Base-by-base conservation (phyloP, 495 filamentous ascomycete genomes). In the Penicillium samsonianum region DNA sequence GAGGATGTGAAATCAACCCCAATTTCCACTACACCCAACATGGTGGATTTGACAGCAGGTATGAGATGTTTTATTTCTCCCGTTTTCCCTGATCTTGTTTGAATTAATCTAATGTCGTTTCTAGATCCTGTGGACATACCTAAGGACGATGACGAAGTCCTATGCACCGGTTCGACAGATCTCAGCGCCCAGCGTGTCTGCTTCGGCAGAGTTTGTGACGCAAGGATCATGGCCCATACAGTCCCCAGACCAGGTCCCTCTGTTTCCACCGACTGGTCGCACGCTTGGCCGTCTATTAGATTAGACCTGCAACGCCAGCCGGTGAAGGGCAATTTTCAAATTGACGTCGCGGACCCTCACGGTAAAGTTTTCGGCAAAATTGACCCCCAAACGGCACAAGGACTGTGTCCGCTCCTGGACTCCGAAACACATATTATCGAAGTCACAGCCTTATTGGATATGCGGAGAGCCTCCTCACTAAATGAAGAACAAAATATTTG, bases 141-240 rank as follows among this genome's bases (percentile, higher is more conserved):
- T 26, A 68, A 66, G 38, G 71, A 74, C n/a, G 75, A 78, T 26
- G 77, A 79, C 38, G 76, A 79, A 14, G 31, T 78, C 5, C 70
- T 74, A 60, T 72, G 78, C 42, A 79, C 73, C 1, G 75, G 77
- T 1, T 76, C 72, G 0, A 72, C 72, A 19, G 69, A 79, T 52
- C 65, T 79, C 55, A 75, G 74, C 52, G 52, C 57, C 19, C 81
- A 87, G 63, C 85, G 90, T 63, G 88, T 97, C 25, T 97, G 94
- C 73, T 92, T 90, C 67, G 94, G 94, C 8, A 87, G 86, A 68
- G 65, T 97, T 19, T 84, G 90, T 37, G 78, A 80, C 19, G 85
- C 87, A 4, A 86, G 73, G 49, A 75, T 96, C 55, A 86, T 87
- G 38, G 86, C 89, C 19, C 78, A 85, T 58, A 65, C 73, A 14